These are phyloP conservation scores for Nicotiana sylvestris DNA, from an alignment of 257 asterid species.

Conservation along the genomic window DNA sequence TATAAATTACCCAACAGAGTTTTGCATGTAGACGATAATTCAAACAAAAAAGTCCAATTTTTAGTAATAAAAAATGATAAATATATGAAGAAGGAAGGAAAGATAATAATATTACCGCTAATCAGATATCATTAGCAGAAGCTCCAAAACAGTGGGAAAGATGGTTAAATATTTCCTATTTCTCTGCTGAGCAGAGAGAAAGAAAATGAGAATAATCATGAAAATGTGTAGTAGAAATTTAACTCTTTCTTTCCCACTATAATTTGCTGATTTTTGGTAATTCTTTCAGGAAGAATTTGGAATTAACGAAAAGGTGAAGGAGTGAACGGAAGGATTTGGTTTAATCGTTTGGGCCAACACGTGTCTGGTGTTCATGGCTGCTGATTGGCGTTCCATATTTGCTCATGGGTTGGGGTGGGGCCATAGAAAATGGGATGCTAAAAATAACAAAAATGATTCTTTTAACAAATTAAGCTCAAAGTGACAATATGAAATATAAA, in stretches of 20 bases:
- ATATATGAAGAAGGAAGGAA: background rate
- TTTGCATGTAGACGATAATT: no score
- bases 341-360: background rate
- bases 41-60: no score
- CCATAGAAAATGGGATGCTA: background rate
- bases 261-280: background rate
- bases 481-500: no score
- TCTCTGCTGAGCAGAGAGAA: background rate
- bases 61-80: no score
- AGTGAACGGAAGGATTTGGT: no score
- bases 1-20: no score
- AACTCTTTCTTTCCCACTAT: no score
- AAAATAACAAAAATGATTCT: no score
- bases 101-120: constrained; percentile 16
- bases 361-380: background rate
- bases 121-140: constrained; percentile 21
- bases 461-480: no score
- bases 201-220: background rate
- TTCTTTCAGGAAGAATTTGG: background rate
- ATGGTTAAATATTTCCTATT: background rate
- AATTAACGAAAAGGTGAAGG: background rate
- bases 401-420: background rate
- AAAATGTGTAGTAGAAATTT: background rate
- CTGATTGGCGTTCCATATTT: background rate
- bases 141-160: constrained; percentile 30